Percentiles rank a stretch among this genome's conserved stretches.
These are phyloP conservation scores for Rhizophagus prolifer DNA, from an alignment of 192 early-diverging fungal species.

Conservation along the genomic window DNA sequence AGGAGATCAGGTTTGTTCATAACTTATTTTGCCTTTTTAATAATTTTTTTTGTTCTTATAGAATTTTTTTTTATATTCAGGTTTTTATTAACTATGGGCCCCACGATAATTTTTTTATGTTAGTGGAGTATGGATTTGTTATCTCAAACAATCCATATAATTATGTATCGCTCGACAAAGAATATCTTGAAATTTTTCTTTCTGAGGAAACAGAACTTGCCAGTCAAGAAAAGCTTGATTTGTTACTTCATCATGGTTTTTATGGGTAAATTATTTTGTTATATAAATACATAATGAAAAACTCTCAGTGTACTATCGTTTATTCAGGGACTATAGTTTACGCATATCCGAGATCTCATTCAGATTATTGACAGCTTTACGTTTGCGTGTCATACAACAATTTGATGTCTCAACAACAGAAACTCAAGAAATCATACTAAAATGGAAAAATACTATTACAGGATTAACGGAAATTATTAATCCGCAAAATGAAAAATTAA, in stretches of 20 bases:
- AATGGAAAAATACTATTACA: neutral
- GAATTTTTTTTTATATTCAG: slow-evolving; percentile 11
- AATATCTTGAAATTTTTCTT: slow-evolving; percentile 41
- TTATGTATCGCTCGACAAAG: slow-evolving; percentile 48
- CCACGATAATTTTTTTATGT: slow-evolving; percentile 56
- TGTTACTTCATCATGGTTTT: slow-evolving; percentile 47
- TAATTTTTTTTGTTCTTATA: neutral
- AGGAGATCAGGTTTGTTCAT: slow-evolving; percentile 51
- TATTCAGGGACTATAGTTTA: slow-evolving; percentile 50
- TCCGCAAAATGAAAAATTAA: slow-evolving; percentile 6
- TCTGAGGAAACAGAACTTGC: slow-evolving; percentile 36
- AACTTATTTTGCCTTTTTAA: neutral
- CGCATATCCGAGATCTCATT: slow-evolving; percentile 49
- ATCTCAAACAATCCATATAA: slow-evolving; percentile 54
- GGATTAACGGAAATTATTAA: neutral
- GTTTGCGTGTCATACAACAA: slow-evolving; percentile 40
- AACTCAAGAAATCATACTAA: neutral
- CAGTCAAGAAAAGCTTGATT: slow-evolving; percentile 39
- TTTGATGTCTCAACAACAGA: neutral
- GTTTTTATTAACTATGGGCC: slow-evolving; percentile 61
- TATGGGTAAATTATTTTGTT: slow-evolving; percentile 36
- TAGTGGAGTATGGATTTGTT: slow-evolving; percentile 60
- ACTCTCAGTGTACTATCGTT: neutral
- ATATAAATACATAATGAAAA: slow-evolving; percentile 1
- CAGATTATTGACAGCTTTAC: slow-evolving; percentile 47